These are phyloP conservation scores for Arctostaphylos glauca DNA, from an alignment of 148 eudicot genomes.

Conservation along the genomic window DNA sequence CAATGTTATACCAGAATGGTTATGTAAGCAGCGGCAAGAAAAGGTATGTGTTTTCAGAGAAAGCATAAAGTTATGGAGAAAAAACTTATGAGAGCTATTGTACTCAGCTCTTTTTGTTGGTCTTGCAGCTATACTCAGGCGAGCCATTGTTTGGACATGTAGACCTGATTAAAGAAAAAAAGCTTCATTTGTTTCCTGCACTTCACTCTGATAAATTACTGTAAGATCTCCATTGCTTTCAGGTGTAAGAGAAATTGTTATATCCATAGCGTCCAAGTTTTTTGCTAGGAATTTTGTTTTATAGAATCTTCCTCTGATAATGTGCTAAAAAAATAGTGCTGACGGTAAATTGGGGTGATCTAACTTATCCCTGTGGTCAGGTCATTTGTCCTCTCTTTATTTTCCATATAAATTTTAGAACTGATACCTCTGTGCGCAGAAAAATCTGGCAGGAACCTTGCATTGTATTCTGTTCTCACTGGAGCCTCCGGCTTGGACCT, in stretches of 20 bases:
- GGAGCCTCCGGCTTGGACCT: conserved; percentile 91
- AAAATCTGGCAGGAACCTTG: conserved; percentile 90
- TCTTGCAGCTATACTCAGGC: conserved; percentile 75
- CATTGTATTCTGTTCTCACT: conserved; percentile 83
- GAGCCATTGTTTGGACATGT: conserved; percentile 68
- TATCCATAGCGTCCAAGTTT: neutral
- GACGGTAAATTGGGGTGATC: neutral
- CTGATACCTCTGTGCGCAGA: conserved; percentile 31
- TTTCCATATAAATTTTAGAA: neutral
- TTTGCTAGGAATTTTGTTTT: neutral
- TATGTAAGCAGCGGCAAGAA: conserved; percentile 68
- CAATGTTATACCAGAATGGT: conserved; percentile 85
- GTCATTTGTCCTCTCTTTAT: neutral
- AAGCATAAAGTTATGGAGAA: neutral
- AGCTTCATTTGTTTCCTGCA: conserved; percentile 59
- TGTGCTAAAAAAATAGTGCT: neutral
- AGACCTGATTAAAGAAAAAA: conserved; percentile 65
- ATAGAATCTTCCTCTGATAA: neutral
- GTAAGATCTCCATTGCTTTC: conserved; percentile 41
- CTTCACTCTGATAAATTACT: conserved; percentile 54
- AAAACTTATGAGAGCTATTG: neutral
- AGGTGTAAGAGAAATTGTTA: neutral
- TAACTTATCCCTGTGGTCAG: neutral
- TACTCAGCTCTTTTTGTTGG: neutral
- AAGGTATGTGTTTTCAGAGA: conserved; percentile 40